Base-by-base conservation (phyloP, 768 basidiomycete species). In the Rhizopogon vesiculosus region DNA sequence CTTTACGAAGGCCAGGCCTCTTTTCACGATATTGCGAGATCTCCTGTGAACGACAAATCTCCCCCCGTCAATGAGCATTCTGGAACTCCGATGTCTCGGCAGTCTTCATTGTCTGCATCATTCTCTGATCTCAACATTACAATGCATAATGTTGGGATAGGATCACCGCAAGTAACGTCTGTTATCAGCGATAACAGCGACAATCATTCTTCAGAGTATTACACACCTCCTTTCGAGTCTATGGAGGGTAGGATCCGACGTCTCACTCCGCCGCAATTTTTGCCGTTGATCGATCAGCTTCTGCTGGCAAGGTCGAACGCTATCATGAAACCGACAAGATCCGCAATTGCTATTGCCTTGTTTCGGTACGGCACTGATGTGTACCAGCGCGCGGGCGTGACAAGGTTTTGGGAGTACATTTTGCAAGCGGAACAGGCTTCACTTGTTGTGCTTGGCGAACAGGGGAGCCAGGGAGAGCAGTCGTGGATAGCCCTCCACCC, bases 311-410 rank as follows among this genome's bases (percentile, higher is more conserved):
- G 61, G 33, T 56, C 58, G 18, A 68, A 66, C 6, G 78, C 76
- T 3, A 55, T 64, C 22, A 0, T 43, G 28, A 70, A 62, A 15
- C 72, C 77, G 6, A 64, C 70, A 5, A 76, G 79, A 22, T 75
- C 78, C n/a, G 57, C n/a, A 1, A 54, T 83, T 33, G 75, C 73
- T 7, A 0, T 62, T n/a, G 69, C 70, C 18, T 63, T 83, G 2
- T 12, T 60, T 31, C 56, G 62, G 38, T 18, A 33, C 25, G 71
- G 74, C 48, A 66, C 65, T 13, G 49, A 60, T 35, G 51, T 60
- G 38, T 72, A 71, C 54, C 50, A 46, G 42, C 67, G 60, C 16
- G 66, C 51, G 0, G 66, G 72, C 13, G 67, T 60, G 51, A 53
- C 46, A 0, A 71, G 16, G 28, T 72, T 72, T 45, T 59, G 55